A percentile compares a stretch with the other conserved stretches of the same genome.
Evolutionary conservation across 1,139 yeast genomes (phyloP).

Genomic region (Citeromyces hawaiiensis): DNA sequence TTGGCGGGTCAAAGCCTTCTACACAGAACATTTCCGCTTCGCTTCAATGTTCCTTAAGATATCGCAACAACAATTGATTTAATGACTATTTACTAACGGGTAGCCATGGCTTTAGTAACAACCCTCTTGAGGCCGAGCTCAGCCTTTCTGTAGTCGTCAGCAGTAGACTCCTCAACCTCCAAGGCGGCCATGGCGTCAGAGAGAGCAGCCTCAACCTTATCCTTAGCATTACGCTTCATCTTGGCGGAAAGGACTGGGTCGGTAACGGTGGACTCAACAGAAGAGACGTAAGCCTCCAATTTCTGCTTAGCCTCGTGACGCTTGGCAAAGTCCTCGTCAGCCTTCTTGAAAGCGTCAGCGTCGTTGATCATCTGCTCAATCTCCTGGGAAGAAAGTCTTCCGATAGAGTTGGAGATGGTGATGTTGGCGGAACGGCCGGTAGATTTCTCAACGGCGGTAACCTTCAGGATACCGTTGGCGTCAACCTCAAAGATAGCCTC

Average conservation of each 20-base stretch:
- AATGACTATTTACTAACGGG: conserved; percentile 50
- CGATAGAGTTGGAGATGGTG: conserved; percentile 93
- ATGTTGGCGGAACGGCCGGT: conserved; percentile 92
- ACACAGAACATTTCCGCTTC: too few species aligned
- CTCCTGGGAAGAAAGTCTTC: conserved; percentile 72
- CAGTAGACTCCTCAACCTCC: conserved; percentile 91
- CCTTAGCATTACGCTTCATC: conserved; percentile 96
- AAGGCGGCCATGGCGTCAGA: conserved; percentile 98
- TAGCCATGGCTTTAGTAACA: conserved; percentile 98
- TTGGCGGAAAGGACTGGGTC: conserved; percentile 98
- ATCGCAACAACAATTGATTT: too few species aligned
- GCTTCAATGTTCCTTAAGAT: too few species aligned
- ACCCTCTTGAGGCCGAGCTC: conserved; percentile 98
- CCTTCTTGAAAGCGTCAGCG: conserved; percentile 87
- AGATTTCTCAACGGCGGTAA: conserved; percentile 89
- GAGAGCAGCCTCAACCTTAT: conserved; percentile 95
- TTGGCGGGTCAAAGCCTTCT: too few species aligned
- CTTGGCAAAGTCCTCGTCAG: conserved; percentile 99
- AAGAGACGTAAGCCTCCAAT: conserved; percentile 97
- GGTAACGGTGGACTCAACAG: conserved; percentile 92
- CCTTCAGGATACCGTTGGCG: conserved; percentile 92
- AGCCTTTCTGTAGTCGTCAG: conserved; percentile 98
- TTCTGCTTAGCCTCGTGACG: conserved; percentile 99
- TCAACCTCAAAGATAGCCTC: conserved; percentile 92
- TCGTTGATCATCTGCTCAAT: conserved; percentile 55